Evolutionary conservation across 805 yeast genomes (phyloP).

Genomic region (Candida alai): DNA sequence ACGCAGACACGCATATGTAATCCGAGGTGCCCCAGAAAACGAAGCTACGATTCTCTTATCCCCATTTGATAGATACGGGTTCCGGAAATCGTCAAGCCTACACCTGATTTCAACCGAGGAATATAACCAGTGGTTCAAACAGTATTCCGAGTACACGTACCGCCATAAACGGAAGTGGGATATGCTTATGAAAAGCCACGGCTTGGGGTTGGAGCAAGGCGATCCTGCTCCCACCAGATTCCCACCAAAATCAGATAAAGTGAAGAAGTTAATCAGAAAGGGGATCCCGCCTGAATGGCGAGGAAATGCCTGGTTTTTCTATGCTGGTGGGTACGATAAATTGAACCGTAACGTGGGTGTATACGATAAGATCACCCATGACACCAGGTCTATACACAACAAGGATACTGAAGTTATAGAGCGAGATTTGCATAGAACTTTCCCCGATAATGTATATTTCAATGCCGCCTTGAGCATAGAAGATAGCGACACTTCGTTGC

Average conservation of each 20-base stretch:
- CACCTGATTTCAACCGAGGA: constrained; percentile 43
- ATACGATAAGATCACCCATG: constrained; percentile 63
- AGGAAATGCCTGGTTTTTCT: constrained; percentile 95
- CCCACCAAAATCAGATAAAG: constrained; percentile 74
- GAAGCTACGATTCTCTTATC: constrained; percentile 15
- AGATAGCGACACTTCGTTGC: constrained; percentile 1
- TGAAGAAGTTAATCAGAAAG: constrained; percentile 77
- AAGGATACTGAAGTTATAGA: constrained; percentile 91
- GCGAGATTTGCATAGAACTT: constrained; percentile 88
- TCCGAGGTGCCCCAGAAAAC: constrained; percentile 2
- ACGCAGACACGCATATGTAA: constrained; percentile 5
- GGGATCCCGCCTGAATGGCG: constrained; percentile 98
- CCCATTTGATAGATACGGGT: constrained; percentile 75
- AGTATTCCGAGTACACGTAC: constrained; percentile 58
- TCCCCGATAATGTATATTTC: constrained; percentile 88
- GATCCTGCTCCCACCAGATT: constrained; percentile 51
- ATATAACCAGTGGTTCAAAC: constrained; percentile 73
- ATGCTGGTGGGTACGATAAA: constrained; percentile 79
- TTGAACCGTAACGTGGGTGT: constrained; percentile 68
- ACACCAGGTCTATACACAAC: constrained; percentile 51
- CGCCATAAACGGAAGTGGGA: constrained; percentile 79
- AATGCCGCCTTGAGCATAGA: constrained; percentile 23
- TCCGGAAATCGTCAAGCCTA: constrained; percentile 59
- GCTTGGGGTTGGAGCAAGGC: constrained; percentile 37
- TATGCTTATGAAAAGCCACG: constrained; percentile 59